These are phyloP conservation scores for Rhynchospora pubera DNA, from an alignment of 176 grass and related monocot genomes.

Conservation along the genomic window DNA sequence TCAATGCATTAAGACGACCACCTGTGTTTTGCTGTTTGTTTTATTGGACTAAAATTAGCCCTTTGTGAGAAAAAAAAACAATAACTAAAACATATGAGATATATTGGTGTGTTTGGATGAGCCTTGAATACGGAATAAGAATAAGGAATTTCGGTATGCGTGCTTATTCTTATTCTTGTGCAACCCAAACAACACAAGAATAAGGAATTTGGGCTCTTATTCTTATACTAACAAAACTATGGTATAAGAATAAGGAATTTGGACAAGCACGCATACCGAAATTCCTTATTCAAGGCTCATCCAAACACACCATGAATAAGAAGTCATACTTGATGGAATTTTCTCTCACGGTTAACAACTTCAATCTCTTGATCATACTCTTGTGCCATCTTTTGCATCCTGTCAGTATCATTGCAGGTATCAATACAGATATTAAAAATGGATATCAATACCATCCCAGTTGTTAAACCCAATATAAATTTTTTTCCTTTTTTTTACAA, in stretches of 20 bases:
- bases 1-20: conserved; percentile 64
- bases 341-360: conserved; percentile 83
- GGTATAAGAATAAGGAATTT: too few relatives aligned
- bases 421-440: conserved; percentile 3
- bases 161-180: too few relatives aligned
- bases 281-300: too few relatives aligned
- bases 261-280: too few relatives aligned
- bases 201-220: too few relatives aligned
- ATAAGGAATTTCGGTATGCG: too few relatives aligned
- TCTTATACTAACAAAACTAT: too few relatives aligned
- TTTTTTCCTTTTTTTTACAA: not conserved
- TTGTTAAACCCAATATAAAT: not conserved
- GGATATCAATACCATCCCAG: not conserved
- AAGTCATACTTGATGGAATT: conserved; percentile 77
- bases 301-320: not conserved
- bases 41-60: conserved; percentile 17
- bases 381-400: conserved; percentile 69
- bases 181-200: too few relatives aligned
- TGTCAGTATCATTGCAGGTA: conserved; percentile 23
- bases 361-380: conserved; percentile 93
- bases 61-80: conserved; percentile 8
- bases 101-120: too few relatives aligned
- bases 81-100: conserved; percentile 3
- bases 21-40: conserved; percentile 82
- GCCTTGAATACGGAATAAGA: too few relatives aligned